A percentile compares a stretch with the other conserved stretches of the same genome.
phyloP scores from a whole-genome alignment of 1,284 basidiomycete genomes.

The Hypsizygus ulmarius region DNA sequence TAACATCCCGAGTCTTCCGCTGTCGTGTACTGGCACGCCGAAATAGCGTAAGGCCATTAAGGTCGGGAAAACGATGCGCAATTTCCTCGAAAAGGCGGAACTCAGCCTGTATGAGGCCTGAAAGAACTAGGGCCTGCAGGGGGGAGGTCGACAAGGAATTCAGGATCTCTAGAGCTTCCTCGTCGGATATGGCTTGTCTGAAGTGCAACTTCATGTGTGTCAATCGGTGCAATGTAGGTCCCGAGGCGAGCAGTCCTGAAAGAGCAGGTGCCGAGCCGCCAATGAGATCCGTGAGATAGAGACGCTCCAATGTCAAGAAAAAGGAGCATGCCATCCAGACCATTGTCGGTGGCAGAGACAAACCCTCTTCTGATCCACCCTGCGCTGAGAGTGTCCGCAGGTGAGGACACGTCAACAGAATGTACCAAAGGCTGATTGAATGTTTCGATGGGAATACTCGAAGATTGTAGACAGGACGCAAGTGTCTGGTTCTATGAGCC shows the following conservation, averaged over 20 bases:
- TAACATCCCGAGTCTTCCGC: background rate
- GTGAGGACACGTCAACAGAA: background rate
- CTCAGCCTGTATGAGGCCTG: conserved; percentile 11
- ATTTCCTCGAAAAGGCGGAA: conserved; percentile 9
- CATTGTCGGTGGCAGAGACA: background rate
- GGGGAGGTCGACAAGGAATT: background rate
- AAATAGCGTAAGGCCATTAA: conserved; percentile 7
- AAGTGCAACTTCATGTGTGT: conserved; percentile 11
- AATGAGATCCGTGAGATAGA: background rate
- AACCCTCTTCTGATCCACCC: background rate
- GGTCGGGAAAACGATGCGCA: background rate
- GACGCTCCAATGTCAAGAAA: background rate
- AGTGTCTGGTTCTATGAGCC: background rate
- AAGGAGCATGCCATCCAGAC: background rate
- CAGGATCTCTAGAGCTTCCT: background rate
- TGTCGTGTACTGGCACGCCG: conserved; percentile 10
- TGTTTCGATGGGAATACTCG: background rate
- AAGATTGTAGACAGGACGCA: background rate
- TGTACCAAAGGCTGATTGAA: background rate
- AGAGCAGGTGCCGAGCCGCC: no score
- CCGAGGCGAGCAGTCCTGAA: background rate
- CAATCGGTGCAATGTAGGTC: background rate
- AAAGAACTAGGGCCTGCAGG: conserved; percentile 5
- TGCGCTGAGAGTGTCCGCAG: background rate
- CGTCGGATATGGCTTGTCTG: background rate